Conservation (phyloP, 176 grass and related monocot genomes). For the Carex scoparia region DNA sequence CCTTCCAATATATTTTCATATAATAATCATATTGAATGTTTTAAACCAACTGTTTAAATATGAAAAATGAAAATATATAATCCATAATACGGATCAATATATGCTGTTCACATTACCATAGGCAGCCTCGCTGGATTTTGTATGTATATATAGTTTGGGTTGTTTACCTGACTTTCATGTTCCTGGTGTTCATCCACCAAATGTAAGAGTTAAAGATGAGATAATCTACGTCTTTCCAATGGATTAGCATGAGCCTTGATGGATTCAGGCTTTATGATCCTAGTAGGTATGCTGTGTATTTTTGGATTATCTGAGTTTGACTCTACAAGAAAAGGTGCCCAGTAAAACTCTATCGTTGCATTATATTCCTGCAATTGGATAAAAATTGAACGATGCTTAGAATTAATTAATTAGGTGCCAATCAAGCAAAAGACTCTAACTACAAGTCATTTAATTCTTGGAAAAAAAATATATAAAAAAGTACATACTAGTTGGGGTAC, state of each 20-base stretch:
- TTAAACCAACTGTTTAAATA: too few species aligned
- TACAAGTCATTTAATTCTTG: neutral
- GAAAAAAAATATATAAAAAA: neutral
- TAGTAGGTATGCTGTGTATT: conserved; percentile 34
- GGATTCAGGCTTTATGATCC: conserved; percentile 36
- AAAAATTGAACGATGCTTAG: neutral
- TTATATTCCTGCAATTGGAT: conserved; percentile 34
- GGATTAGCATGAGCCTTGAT: conserved; percentile 22
- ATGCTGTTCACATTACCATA: too few species aligned
- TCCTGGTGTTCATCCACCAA: conserved; percentile 39
- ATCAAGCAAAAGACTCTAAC: neutral
- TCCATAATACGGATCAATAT: too few species aligned
- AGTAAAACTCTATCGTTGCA: conserved; percentile 48
- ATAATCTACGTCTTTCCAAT: conserved; percentile 33
- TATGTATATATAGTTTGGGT: neutral
- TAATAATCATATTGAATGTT: too few species aligned
- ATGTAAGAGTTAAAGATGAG: conserved; percentile 45
- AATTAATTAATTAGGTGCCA: neutral
- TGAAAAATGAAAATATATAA: too few species aligned
- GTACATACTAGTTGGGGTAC: neutral
- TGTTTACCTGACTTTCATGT: conserved; percentile 34
- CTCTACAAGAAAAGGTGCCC: conserved; percentile 44
- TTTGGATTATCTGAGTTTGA: conserved; percentile 41
- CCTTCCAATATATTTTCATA: too few species aligned
- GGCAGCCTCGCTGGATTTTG: neutral